A percentile compares a stretch with the other conserved stretches of the same genome.
These are phyloP conservation scores for Scutellaria barbata DNA, from an alignment of 257 asterid genomes.

Conservation along the genomic window DNA sequence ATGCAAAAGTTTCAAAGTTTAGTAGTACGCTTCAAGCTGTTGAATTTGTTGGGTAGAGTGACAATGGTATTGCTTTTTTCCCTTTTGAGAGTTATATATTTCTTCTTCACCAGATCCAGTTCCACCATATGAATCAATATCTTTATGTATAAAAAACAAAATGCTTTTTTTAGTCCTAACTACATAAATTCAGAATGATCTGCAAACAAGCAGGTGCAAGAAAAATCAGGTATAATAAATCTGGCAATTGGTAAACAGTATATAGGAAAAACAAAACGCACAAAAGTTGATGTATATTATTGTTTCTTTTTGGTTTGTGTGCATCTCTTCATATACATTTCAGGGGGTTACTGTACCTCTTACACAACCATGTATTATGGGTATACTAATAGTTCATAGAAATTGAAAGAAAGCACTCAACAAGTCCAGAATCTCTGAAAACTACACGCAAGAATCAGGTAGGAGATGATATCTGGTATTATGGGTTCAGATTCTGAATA, in stretches of 20 bases:
- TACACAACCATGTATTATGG: neutral
- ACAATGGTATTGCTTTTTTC: constrained; percentile 59
- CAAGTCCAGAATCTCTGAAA: constrained; percentile 8
- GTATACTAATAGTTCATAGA: neutral
- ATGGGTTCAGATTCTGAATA: constrained; percentile 1
- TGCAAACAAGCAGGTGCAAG: constrained; percentile 3
- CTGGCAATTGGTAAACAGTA: neutral
- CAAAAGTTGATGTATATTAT: constrained; percentile 8
- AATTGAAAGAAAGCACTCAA: constrained; percentile 5
- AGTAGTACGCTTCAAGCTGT: constrained; percentile 65
- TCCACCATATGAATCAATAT: constrained; percentile 50
- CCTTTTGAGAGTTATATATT: constrained; percentile 40
- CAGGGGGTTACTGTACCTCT: neutral
- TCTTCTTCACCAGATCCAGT: constrained; percentile 57
- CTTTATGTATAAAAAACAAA: constrained; percentile 15
- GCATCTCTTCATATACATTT: neutral
- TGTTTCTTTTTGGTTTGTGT: constrained; percentile 25
- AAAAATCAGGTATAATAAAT: constrained; percentile 18
- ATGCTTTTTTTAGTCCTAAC: constrained; percentile 23
- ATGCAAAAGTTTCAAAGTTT: constrained; percentile 24
- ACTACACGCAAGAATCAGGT: neutral
- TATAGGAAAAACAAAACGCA: constrained; percentile 13
- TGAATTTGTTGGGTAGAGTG: constrained; percentile 67
- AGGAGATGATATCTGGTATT: constrained; percentile 8
- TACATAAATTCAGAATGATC: constrained; percentile 30